A percentile compares a stretch with the other conserved stretches of the same genome.
Conservation (phyloP, 2,329 filamentous ascomycete species). For the Alternaria gansuensis region DNA sequence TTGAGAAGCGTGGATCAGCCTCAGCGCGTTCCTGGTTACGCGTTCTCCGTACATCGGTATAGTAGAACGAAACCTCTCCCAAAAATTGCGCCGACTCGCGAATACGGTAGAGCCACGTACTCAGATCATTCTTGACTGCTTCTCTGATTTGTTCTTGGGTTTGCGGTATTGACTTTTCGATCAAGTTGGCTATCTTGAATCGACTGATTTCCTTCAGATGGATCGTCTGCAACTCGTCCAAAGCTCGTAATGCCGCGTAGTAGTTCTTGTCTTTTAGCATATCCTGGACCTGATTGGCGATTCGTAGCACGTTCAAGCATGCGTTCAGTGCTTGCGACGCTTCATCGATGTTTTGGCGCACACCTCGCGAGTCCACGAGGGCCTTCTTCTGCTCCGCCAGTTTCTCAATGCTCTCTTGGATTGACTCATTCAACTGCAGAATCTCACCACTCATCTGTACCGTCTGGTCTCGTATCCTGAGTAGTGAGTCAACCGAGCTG, state of each 20-base stretch:
- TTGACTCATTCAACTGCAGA: conserved; percentile 89
- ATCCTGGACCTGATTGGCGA: conserved; percentile 94
- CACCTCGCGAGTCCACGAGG: conserved; percentile 87
- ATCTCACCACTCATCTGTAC: conserved; percentile 90
- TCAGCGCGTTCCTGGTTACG: conserved; percentile 85
- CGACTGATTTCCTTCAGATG: conserved; percentile 94
- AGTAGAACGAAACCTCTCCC: conserved; percentile 95
- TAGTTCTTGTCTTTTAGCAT: conserved; percentile 92
- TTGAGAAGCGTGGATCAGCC: conserved; percentile 74
- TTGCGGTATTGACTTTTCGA: conserved; percentile 92
- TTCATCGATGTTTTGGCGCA: conserved; percentile 95
- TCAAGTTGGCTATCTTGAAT: conserved; percentile 93
- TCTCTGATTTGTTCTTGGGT: conserved; percentile 94
- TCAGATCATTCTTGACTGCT: conserved; percentile 94
- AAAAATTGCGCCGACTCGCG: conserved; percentile 95
- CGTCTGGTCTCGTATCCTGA: conserved; percentile 88
- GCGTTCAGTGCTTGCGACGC: conserved; percentile 87
- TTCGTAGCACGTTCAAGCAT: conserved; percentile 88
- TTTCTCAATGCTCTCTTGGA: conserved; percentile 93
- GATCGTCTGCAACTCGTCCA: conserved; percentile 96
- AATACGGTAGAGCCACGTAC: conserved; percentile 95
- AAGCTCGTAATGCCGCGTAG: conserved; percentile 89
- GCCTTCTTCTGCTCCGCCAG: conserved; percentile 93
- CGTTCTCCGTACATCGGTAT: conserved; percentile 85
- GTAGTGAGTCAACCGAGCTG: conserved; percentile 90